Evolutionary conservation across 2,329 filamentous ascomycete species (phyloP).

Genomic region (Macrophomina pseudophaseolina): DNA sequence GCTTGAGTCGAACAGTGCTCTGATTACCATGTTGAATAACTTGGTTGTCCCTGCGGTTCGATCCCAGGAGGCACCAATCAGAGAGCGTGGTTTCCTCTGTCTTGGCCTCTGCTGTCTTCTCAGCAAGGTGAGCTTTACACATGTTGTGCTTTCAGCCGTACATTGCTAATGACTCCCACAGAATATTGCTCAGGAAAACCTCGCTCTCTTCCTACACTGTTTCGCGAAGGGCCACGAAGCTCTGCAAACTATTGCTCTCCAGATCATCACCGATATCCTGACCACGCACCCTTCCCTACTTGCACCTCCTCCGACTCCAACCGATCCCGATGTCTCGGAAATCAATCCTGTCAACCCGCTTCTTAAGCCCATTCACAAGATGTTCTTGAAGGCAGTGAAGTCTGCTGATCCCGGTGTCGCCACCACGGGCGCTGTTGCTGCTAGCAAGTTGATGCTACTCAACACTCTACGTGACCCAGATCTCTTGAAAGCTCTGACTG

Average conservation of each 20-base stretch:
- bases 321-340: conserved; percentile 43
- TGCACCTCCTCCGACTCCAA: conserved; percentile 44
- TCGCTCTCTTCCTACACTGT: conserved; percentile 93
- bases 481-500: conserved; percentile 81
- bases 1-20: conserved; percentile 83
- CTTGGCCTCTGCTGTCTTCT: conserved; percentile 89
- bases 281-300: conserved; percentile 86
- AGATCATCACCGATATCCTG: conserved; percentile 91
- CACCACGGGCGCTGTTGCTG: conserved; percentile 77
- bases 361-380: conserved; percentile 74
- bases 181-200: conserved; percentile 88
- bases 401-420: conserved; percentile 71
- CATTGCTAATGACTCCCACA: conserved; percentile 36
- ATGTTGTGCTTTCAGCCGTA: too few species aligned
- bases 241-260: conserved; percentile 85
- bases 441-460: conserved; percentile 85
- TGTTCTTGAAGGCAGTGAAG: conserved; percentile 78
- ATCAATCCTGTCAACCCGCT: conserved; percentile 41
- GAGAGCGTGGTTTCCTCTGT: conserved; percentile 87
- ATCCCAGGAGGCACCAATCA: conserved; percentile 88
- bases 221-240: conserved; percentile 90
- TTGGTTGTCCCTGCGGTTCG: conserved; percentile 93
- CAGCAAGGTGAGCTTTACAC: conserved; percentile 67
- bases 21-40: conserved; percentile 98
- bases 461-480: conserved; percentile 64